These are phyloP conservation scores for Serendipita sp. DNA, from an alignment of 768 basidiomycete species.

Conservation along the genomic window DNA sequence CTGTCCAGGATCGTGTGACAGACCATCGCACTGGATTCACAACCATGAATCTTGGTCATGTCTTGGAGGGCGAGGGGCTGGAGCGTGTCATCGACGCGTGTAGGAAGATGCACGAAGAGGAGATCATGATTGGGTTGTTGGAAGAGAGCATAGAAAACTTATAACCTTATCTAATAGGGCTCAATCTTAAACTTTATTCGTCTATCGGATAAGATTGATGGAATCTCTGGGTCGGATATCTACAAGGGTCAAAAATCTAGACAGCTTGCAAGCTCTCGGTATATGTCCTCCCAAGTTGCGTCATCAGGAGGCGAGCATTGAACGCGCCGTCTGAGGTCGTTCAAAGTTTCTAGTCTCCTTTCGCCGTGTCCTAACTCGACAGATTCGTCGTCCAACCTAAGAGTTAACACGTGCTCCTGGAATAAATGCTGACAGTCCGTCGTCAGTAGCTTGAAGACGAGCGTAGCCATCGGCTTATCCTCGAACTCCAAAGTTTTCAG, in stretches of 20 bases:
- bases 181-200: no score
- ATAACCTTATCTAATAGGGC: no score
- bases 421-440: background rate
- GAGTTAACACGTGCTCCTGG: background rate
- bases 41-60: constrained; percentile 27
- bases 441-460: background rate
- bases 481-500: background rate
- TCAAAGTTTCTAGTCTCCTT: background rate
- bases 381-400: background rate
- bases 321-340: background rate
- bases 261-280: background rate
- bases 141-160: constrained; percentile 7
- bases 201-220: no score
- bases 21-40: constrained; percentile 81
- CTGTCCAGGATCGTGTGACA: constrained; percentile 66
- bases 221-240: no score
- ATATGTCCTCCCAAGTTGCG: background rate
- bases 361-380: background rate
- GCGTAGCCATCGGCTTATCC: background rate
- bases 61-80: constrained; percentile 27
- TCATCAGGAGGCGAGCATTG: background rate
- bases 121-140: constrained; percentile 22
- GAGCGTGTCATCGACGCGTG: constrained; percentile 21
- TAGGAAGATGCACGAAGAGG: constrained; percentile 18
- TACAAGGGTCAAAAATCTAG: background rate